Conservation (phyloP, 2,329 filamentous ascomycete genomes). For the Aspergillus thermomutatus region DNA sequence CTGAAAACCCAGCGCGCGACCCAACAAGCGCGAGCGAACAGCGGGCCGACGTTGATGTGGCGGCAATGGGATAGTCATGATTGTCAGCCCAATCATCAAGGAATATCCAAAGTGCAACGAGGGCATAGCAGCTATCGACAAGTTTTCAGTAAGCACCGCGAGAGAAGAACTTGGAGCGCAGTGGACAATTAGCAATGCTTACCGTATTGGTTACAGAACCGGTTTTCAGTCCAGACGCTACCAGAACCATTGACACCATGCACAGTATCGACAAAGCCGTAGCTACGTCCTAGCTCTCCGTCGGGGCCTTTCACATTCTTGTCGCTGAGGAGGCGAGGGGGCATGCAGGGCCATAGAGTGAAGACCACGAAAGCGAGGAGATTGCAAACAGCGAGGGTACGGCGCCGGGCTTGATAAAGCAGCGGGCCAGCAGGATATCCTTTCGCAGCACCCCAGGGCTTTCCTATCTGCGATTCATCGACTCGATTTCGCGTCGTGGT, state of each 20-base stretch:
- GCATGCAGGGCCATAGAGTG: constrained; percentile 60
- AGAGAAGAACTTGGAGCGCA: neutral
- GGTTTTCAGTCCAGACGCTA: constrained; percentile 69
- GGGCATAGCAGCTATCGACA: constrained; percentile 63
- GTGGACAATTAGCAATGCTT: constrained; percentile 21
- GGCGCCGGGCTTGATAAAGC: constrained; percentile 54
- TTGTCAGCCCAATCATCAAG: constrained; percentile 67
- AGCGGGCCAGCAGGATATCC: constrained; percentile 47
- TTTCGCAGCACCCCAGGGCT: constrained; percentile 31
- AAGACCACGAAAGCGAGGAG: constrained; percentile 59
- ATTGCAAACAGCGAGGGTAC: constrained; percentile 59
- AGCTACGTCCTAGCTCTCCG: constrained; percentile 58
- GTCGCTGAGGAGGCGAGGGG: constrained; percentile 55
- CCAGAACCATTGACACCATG: constrained; percentile 57
- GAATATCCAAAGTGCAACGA: constrained; percentile 74
- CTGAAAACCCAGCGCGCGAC: constrained; percentile 34
- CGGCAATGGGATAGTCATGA: constrained; percentile 62
- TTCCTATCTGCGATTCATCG: constrained; percentile 38
- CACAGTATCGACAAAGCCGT: constrained; percentile 59
- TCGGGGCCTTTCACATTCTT: constrained; percentile 52
- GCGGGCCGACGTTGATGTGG: constrained; percentile 49
- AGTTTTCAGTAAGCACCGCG: constrained; percentile 2
- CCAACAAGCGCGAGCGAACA: constrained; percentile 26
- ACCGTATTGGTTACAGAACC: constrained; percentile 73
- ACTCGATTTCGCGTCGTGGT: constrained; percentile 60